A percentile compares a stretch with the other conserved stretches of the same genome.
Evolutionary conservation across 805 yeast genomes (phyloP).

Genomic region (Saccharomycopsis javanensis): DNA sequence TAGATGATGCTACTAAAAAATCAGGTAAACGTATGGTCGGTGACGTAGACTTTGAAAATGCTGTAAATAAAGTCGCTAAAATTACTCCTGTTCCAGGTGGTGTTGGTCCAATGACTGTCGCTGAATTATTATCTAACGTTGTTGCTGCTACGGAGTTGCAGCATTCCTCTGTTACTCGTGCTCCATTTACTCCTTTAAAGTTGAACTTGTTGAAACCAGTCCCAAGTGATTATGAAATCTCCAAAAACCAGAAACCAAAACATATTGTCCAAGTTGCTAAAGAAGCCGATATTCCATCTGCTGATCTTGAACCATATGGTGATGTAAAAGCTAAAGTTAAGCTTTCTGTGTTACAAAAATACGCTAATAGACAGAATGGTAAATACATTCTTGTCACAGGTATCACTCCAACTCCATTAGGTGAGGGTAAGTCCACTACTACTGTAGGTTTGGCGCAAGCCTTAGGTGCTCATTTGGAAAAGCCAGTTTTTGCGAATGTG

Average conservation of each 20-base stretch:
- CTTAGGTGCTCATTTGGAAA: slow-evolving; percentile 61
- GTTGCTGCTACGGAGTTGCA: slow-evolving; percentile 51
- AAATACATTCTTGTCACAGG: slow-evolving; percentile 72
- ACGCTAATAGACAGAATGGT: slow-evolving; percentile 52
- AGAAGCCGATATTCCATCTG: slow-evolving; percentile 57
- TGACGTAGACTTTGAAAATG: slow-evolving; percentile 59
- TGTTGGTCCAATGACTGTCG: slow-evolving; percentile 89
- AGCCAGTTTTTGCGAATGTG: slow-evolving; percentile 68
- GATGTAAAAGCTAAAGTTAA: slow-evolving; percentile 70
- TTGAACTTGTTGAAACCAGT: slow-evolving; percentile 54
- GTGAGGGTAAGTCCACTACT: slow-evolving; percentile 81
- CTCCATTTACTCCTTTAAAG: slow-evolving; percentile 40
- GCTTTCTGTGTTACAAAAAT: slow-evolving; percentile 51
- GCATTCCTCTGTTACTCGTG: slow-evolving; percentile 21
- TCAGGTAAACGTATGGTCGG: slow-evolving; percentile 68
- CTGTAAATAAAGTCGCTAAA: slow-evolving; percentile 37
- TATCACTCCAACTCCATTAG: slow-evolving; percentile 78
- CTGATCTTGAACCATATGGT: slow-evolving; percentile 69
- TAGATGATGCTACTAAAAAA: slow-evolving; percentile 55
- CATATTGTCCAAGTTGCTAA: slow-evolving; percentile 56
- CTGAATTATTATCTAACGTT: slow-evolving; percentile 68
- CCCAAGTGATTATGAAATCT: slow-evolving; percentile 73
- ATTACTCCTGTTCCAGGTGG: slow-evolving; percentile 90
- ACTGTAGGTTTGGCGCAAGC: slow-evolving; percentile 79
- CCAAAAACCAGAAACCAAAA: slow-evolving; percentile 67